A percentile compares a stretch with the other conserved stretches of the same genome.
Conservation (phyloP, 495 filamentous ascomycete genomes). For the Aspergillus campestris region DNA sequence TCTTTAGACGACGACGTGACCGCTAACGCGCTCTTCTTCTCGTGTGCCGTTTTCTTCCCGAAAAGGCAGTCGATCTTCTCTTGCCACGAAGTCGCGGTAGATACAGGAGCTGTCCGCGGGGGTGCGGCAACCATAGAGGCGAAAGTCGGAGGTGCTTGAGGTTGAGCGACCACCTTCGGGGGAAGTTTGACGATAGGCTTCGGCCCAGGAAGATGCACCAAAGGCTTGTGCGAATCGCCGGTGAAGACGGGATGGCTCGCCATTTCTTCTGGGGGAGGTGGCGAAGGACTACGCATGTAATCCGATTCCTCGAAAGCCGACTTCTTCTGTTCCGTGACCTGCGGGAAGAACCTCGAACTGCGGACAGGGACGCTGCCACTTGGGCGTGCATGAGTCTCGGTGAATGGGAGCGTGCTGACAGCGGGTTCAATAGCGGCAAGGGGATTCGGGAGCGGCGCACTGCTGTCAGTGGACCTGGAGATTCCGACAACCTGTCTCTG, state of each 20-base stretch:
- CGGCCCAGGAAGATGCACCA: conserved; percentile 59
- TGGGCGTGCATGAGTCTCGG: conserved; percentile 27
- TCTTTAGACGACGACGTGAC: conserved; percentile 52
- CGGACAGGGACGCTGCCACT: conserved; percentile 34
- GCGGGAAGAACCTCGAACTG: conserved; percentile 67
- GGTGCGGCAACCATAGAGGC: conserved; percentile 46
- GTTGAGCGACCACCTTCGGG: conserved; percentile 40
- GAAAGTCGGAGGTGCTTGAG: conserved; percentile 42
- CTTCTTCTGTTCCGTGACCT: conserved; percentile 34
- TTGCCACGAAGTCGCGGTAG: conserved; percentile 52
- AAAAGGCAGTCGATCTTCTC: conserved; percentile 66
- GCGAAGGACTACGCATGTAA: conserved; percentile 43
- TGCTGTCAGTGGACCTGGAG: conserved; percentile 19
- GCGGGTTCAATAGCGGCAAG: conserved; percentile 29
- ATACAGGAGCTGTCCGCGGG: conserved; percentile 16
- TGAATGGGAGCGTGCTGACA: conserved; percentile 29
- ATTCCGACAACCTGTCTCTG: conserved; percentile 33
- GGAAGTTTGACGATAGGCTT: conserved; percentile 66
- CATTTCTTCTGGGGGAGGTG: conserved; percentile 61
- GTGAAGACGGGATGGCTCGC: conserved; percentile 65
- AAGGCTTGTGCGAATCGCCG: conserved; percentile 52
- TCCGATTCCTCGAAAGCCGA: conserved; percentile 23
- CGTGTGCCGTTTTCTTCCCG: conserved; percentile 45
- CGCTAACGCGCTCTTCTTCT: conserved; percentile 45
- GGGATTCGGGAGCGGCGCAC: conserved; percentile 21